A percentile compares a stretch with the other conserved stretches of the same genome.
These are phyloP conservation scores for Nannochloris sp. DNA, from an alignment of 139 green algal species.

Conservation along the genomic window DNA sequence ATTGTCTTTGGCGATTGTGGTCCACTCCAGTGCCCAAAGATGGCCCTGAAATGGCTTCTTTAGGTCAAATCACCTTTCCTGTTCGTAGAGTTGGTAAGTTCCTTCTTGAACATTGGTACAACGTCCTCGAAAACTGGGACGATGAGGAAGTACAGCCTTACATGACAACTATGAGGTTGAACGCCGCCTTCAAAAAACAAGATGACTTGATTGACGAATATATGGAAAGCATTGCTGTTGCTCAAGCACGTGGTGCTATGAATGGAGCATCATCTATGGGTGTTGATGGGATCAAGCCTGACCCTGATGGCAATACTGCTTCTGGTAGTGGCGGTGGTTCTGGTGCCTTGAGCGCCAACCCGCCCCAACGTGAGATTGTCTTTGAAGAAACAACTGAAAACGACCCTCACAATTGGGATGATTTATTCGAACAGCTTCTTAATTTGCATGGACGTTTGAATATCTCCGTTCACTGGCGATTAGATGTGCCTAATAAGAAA, in stretches of 20 bases:
- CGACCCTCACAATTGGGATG: not conserved
- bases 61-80: not conserved
- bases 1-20: not conserved
- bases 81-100: too few relatives aligned
- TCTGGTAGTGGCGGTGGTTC: too few relatives aligned
- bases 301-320: not conserved
- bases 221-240: too few relatives aligned
- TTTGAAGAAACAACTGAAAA: not conserved
- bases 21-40: not conserved
- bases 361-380: not conserved
- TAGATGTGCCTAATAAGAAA: not conserved
- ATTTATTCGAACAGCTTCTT: not conserved
- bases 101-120: too few relatives aligned
- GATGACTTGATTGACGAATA: too few relatives aligned
- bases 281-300: too few relatives aligned
- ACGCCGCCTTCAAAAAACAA: too few relatives aligned
- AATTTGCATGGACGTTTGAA: not conserved
- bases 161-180: too few relatives aligned
- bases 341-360: not conserved
- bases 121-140: too few relatives aligned
- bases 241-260: too few relatives aligned
- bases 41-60: not conserved
- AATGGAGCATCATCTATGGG: too few relatives aligned
- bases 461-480: not conserved
- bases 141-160: too few relatives aligned